These are phyloP conservation scores for Arabis hirsuta DNA, from an alignment of 345 rosid genomes.

Conservation along the genomic window DNA sequence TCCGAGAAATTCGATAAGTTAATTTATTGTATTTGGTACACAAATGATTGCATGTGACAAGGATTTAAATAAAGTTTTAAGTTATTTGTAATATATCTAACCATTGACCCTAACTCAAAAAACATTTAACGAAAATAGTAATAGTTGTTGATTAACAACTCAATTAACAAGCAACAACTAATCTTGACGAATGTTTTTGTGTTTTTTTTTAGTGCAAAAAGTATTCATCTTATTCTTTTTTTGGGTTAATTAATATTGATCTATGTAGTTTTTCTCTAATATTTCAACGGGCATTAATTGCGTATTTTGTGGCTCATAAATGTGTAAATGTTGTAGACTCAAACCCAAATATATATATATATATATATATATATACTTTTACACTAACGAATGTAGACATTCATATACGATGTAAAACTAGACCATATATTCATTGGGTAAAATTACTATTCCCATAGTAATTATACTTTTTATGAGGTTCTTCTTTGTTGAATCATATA, in stretches of 20 bases:
- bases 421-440: neutral
- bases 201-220: neutral
- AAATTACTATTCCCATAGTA: neutral
- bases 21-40: slow-evolving; percentile 30
- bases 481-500: neutral
- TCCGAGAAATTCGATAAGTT: slow-evolving; percentile 16
- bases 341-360: neutral
- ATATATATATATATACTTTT: neutral
- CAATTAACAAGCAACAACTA: slow-evolving; percentile 38
- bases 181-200: slow-evolving; percentile 29
- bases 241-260: neutral
- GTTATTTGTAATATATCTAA: slow-evolving; percentile 12
- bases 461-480: too few relatives aligned
- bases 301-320: neutral
- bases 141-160: slow-evolving; percentile 37
- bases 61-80: neutral
- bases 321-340: neutral
- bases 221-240: neutral
- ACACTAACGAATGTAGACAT: too few relatives aligned
- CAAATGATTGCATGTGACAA: slow-evolving; percentile 33
- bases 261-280: neutral
- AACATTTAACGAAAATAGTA: neutral
- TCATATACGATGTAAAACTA: neutral
- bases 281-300: neutral
- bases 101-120: neutral